Percentiles rank a stretch among this genome's conserved stretches.
These are phyloP conservation scores for Penstemon davidsonii DNA, from an alignment of 257 asterid genomes.

Conservation along the genomic window DNA sequence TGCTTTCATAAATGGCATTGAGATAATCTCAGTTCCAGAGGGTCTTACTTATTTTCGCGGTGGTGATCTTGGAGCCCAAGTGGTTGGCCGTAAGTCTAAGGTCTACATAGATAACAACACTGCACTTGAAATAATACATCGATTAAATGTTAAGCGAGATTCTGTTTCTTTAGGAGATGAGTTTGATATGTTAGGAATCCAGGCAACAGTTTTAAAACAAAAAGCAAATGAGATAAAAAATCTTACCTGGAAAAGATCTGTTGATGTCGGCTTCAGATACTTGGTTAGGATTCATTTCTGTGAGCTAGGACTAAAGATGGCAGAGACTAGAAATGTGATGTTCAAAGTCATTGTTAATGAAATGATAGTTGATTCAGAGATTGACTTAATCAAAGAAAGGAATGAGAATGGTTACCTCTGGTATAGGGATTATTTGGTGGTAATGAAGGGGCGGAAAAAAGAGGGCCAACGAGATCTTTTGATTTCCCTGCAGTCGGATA, in stretches of 20 bases:
- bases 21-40: constrained; percentile 26
- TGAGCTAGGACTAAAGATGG: constrained; percentile 36
- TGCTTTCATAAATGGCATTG: constrained; percentile 43
- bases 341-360: constrained; percentile 45
- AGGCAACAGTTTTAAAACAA: constrained; percentile 33
- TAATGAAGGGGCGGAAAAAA: constrained; percentile 44
- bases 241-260: constrained; percentile 41
- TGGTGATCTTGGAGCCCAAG: constrained; percentile 20
- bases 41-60: constrained; percentile 25
- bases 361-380: constrained; percentile 33
- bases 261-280: constrained; percentile 53
- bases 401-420: constrained; percentile 24
- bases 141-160: constrained; percentile 35
- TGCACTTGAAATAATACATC: constrained; percentile 48
- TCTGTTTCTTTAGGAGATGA: constrained; percentile 30
- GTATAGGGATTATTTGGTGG: constrained; percentile 45
- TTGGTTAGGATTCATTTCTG: constrained; percentile 58
- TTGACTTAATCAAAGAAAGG: constrained; percentile 37
- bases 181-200: constrained; percentile 32
- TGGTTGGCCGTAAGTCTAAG: constrained; percentile 27
- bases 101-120: constrained; percentile 42
- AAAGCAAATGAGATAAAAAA: constrained; percentile 17
- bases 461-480: constrained; percentile 41
- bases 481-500: constrained; percentile 38
- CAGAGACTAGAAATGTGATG: constrained; percentile 25